Percentiles rank a stretch among this genome's conserved stretches.
phyloP scores from a whole-genome alignment of 768 basidiomycete species.

The Boletellus emodensis region DNA sequence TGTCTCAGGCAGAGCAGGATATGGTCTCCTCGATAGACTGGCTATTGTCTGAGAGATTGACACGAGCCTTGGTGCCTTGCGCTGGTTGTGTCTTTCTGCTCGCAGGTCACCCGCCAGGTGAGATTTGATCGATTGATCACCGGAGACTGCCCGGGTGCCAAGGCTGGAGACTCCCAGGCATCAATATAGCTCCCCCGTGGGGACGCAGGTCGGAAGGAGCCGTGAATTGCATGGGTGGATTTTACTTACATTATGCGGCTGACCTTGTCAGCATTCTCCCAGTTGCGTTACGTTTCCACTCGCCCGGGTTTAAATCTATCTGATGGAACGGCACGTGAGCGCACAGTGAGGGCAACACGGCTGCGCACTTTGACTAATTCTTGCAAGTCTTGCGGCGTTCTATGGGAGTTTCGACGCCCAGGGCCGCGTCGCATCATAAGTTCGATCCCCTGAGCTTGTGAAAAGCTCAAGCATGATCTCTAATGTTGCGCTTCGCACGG shows the following conservation, averaged over 20 bases:
- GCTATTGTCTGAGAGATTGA: slow-evolving; percentile 59
- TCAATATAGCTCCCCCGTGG: slow-evolving; percentile 50
- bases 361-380: slow-evolving; percentile 78
- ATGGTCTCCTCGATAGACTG: slow-evolving; percentile 68
- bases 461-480: no score
- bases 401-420: slow-evolving; percentile 68
- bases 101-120: slow-evolving; percentile 43
- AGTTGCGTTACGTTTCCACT: slow-evolving; percentile 75
- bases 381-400: slow-evolving; percentile 87
- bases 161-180: slow-evolving; percentile 77
- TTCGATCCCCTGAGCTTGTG: no score
- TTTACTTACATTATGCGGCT: slow-evolving; percentile 32
- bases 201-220: slow-evolving; percentile 14
- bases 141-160: slow-evolving; percentile 74
- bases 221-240: no score
- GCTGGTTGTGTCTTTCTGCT: slow-evolving; percentile 55
- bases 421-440: slow-evolving; percentile 17
- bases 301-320: slow-evolving; percentile 77
- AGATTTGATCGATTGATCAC: slow-evolving; percentile 36
- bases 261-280: slow-evolving; percentile 80
- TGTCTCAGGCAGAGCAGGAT: slow-evolving; percentile 66
- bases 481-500: no score
- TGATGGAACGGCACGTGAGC: slow-evolving; percentile 28
- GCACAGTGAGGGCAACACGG: not conserved
- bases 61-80: slow-evolving; percentile 40